Evolutionary conservation across 163 green algal species (phyloP).

Genomic region (Scenedesmus sp.): DNA sequence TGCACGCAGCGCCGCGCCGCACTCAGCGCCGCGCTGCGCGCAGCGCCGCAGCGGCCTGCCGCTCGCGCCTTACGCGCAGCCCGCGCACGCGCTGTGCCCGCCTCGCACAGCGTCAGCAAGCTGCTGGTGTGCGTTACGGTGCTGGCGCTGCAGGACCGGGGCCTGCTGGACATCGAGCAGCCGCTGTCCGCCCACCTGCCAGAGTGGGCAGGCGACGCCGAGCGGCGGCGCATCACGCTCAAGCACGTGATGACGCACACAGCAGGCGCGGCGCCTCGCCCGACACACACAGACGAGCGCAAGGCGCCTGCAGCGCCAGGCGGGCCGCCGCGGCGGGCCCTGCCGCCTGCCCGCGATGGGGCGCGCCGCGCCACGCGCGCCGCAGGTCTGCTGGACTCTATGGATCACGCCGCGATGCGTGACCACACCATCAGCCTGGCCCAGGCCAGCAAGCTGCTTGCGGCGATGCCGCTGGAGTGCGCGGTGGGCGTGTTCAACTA

Average conservation of each 20-base stretch:
- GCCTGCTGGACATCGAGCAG: slow-evolving; percentile 16
- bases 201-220: background rate
- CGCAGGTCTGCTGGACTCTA: background rate
- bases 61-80: no score
- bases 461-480: background rate
- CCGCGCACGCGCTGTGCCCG: no score
- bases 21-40: no score
- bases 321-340: background rate
- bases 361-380: background rate
- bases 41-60: no score
- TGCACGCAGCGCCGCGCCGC: no score
- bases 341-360: background rate
- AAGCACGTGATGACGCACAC: slow-evolving; percentile 3
- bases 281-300: background rate
- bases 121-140: background rate
- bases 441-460: slow-evolving; percentile 4
- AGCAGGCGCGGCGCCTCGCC: background rate
- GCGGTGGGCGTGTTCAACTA: background rate
- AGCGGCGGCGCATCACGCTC: background rate
- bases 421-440: background rate
- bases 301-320: background rate
- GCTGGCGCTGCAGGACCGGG: background rate
- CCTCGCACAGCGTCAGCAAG: slow-evolving; percentile 1
- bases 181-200: background rate
- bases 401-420: background rate